Evolutionary conservation across 1,139 yeast species (phyloP).

Genomic region (Meyerozyma elateridarum): DNA sequence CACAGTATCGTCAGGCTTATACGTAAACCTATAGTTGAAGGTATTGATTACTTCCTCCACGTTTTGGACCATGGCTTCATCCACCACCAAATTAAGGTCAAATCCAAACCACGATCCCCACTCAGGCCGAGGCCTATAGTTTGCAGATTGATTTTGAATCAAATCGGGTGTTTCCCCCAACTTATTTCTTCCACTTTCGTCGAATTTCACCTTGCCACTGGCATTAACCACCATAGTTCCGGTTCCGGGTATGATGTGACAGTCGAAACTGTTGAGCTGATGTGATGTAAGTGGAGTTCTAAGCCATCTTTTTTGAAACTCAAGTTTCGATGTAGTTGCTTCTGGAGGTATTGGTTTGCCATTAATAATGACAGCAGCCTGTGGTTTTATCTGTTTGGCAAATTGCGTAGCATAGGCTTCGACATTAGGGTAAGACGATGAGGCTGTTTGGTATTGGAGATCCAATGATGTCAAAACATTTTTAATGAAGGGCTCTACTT

Average conservation of each 20-base stretch:
- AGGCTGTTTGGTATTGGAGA: conserved; percentile 24
- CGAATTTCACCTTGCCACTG: conserved; percentile 66
- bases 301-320: conserved; percentile 65
- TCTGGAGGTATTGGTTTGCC: conserved; percentile 54
- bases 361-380: conserved; percentile 53
- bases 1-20: conserved; percentile 54
- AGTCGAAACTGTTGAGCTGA: conserved; percentile 56
- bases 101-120: conserved; percentile 75
- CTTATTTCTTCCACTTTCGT: conserved; percentile 65
- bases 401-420: conserved; percentile 50
- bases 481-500: conserved; percentile 43
- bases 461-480: conserved; percentile 36
- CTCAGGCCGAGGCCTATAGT: conserved; percentile 25
- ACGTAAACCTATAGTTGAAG: conserved; percentile 63
- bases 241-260: conserved; percentile 69
- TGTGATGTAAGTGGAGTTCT: conserved; percentile 59
- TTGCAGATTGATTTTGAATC: conserved; percentile 16
- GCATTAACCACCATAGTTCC: conserved; percentile 50
- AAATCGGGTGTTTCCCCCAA: conserved; percentile 57
- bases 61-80: conserved; percentile 45
- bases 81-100: conserved; percentile 52
- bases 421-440: conserved; percentile 27
- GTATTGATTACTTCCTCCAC: conserved; percentile 48
- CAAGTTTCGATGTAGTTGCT: conserved; percentile 36
- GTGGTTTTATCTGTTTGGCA: conserved; percentile 42